phyloP scores from a whole-genome alignment of 2,329 filamentous ascomycete species.

The Colletotrichum chlorophyti region DNA sequence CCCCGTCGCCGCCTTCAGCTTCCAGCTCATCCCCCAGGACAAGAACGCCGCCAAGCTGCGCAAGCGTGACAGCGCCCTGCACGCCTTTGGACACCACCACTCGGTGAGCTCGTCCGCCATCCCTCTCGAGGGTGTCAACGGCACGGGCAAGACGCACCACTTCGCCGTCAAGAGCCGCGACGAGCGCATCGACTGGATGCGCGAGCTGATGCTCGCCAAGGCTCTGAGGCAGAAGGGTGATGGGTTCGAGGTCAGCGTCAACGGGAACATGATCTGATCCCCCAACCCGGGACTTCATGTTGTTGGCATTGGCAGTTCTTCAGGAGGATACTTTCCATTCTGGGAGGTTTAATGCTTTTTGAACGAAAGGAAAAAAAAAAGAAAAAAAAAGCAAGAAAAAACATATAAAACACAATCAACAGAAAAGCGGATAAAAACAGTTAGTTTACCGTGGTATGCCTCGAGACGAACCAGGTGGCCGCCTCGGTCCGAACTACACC shows the following conservation, averaged over 20 bases:
- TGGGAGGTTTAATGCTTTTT: too few species aligned
- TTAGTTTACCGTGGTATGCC: too few species aligned
- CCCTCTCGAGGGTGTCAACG: slow-evolving; percentile 57
- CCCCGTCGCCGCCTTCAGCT: slow-evolving; percentile 75
- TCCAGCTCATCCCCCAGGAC: slow-evolving; percentile 82
- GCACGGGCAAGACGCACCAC: slow-evolving; percentile 85
- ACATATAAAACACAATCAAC: background rate
- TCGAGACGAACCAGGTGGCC: too few species aligned
- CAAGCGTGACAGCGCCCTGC: slow-evolving; percentile 59
- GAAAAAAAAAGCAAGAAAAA: slow-evolving; percentile 17
- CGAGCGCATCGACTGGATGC: slow-evolving; percentile 97
- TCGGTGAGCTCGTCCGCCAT: slow-evolving; percentile 34
- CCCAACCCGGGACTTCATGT: background rate
- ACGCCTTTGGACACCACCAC: slow-evolving; percentile 29
- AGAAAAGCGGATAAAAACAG: too few species aligned
- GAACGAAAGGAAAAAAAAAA: background rate
- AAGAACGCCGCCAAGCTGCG: slow-evolving; percentile 56
- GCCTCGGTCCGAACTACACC: too few species aligned
- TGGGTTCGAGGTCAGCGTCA: slow-evolving; percentile 82
- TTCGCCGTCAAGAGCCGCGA: slow-evolving; percentile 89
- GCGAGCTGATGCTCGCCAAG: slow-evolving; percentile 90
- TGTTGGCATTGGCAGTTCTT: background rate
- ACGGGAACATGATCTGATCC: slow-evolving; percentile 74
- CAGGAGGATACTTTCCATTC: background rate
- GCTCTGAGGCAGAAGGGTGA: slow-evolving; percentile 84